Evolutionary conservation across 1,139 yeast genomes (phyloP).

Genomic region (Hanseniaspora gamundiae): DNA sequence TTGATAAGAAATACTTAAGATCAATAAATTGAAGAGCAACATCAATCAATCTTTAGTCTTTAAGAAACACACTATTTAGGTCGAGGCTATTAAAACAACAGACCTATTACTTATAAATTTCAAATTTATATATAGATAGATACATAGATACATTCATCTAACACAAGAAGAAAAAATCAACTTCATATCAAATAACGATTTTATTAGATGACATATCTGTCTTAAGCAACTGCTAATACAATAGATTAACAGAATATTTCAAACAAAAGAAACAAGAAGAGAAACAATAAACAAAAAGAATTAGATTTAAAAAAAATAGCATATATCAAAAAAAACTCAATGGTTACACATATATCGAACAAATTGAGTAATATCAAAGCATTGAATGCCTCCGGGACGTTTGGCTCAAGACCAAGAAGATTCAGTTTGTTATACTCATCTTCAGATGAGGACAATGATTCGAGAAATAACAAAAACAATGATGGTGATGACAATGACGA

Average conservation of each 20-base stretch:
- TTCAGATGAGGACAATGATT: conserved; percentile 59
- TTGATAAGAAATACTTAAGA: too few species aligned
- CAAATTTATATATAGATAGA: too few species aligned
- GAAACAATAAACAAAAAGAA: not conserved
- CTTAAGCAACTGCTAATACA: not conserved
- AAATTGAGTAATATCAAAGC: not conserved
- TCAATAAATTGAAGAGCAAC: too few species aligned
- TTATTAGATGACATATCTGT: not conserved
- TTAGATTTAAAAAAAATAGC: not conserved
- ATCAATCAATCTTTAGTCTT: too few species aligned
- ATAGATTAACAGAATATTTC: not conserved
- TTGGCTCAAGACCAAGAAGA: conserved; percentile 20
- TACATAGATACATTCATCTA: not conserved
- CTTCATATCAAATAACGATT: conserved; percentile 1
- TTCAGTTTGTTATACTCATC: conserved; percentile 31
- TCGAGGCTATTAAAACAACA: too few species aligned
- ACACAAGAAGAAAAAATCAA: not conserved
- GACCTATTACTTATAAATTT: too few species aligned
- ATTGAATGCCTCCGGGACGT: not conserved
- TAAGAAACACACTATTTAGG: too few species aligned
- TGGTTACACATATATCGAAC: not conserved
- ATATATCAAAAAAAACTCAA: not conserved
- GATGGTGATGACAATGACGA: conserved; percentile 40
- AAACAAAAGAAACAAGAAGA: not conserved
- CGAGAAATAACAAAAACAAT: conserved; percentile 3